Evolutionary conservation across 2,329 filamentous ascomycete genomes (phyloP), one percentile per base, ranked within the genome.

Genomic region (Xylaria multiplex): DNA sequence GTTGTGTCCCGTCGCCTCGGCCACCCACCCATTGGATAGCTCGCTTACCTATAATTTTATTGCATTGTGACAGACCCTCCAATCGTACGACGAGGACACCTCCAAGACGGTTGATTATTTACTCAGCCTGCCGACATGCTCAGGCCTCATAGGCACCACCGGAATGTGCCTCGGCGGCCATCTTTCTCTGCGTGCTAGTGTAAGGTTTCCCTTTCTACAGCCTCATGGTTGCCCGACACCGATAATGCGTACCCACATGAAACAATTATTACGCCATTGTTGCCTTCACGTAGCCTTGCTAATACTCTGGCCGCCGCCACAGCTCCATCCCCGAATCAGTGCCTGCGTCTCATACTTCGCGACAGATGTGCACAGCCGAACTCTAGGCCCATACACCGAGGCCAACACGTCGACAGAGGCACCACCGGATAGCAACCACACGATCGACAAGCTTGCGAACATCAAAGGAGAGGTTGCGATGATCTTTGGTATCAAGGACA

Each of bases 91-190:
- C 74, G 91, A 90, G 77, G 92, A 95, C 73, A 88, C 90, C 2
- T 82, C 83, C 65, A 84, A 88, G 48, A 86, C 88, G 3, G 87
- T 95, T 42, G 88, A 93, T 77, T 82, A 88, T 67, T 86, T 96
- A 35, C 84, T 95, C 54, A 86, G 85, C 27, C 85, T 93, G 24
- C 85, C 88, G 4, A 93, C 91, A n/a, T 93, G 93, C 79, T 96
- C 89, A 67, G 93, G 93, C 56, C 86, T 87, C 42, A 87, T 97
- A 71, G 92, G 92, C 52, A 83, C 90, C 4, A 93, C 91, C 13
- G 93, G 93, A 67, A 97, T 97, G 94, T 97, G 94, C 78, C 88
- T 97, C 1, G 95, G 95, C 59, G 94, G 95, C 1, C 95, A 97
- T 77, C 86, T 97, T 19, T 92, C 88, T 61, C 78, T 88, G 55